These are phyloP conservation scores for Diaporthe sp. DNA, from an alignment of 2,329 filamentous ascomycete species.

Conservation along the genomic window DNA sequence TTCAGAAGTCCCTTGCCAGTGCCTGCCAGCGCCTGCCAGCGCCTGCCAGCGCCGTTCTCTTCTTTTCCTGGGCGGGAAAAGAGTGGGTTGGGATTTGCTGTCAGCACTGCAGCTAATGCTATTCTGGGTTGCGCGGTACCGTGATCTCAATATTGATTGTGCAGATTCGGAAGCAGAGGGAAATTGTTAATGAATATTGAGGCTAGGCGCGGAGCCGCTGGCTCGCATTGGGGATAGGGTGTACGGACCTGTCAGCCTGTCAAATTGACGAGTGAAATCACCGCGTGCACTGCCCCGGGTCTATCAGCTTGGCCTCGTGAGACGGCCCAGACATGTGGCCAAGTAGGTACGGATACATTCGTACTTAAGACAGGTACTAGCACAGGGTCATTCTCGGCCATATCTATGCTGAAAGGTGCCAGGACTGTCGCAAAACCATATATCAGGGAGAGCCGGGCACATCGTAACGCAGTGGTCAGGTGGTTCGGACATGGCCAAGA, in stretches of 20 bases:
- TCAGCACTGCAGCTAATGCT: not conserved
- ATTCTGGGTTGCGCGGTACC: not conserved
- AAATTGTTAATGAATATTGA: not conserved
- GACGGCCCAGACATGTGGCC: not conserved
- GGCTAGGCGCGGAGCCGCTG: not conserved
- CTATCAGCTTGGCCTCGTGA: conserved; percentile 9
- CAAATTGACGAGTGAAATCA: not conserved
- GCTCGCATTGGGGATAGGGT: not conserved
- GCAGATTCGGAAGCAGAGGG: not conserved
- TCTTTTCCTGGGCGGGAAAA: not conserved
- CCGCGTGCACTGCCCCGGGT: conserved; percentile 1
- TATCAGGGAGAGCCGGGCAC: not conserved
- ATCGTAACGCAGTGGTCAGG: not conserved
- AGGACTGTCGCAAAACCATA: not conserved
- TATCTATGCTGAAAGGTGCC: too few species aligned
- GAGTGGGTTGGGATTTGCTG: not conserved
- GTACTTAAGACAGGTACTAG: not conserved
- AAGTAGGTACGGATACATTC: not conserved
- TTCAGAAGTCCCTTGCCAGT: conserved; percentile 6
- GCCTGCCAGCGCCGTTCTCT: not conserved
- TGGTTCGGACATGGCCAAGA: not conserved
- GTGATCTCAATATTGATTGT: not conserved
- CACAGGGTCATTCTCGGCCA: too few species aligned
- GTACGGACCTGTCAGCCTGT: not conserved
- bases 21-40: not conserved